phyloP scores from a whole-genome alignment of 2,329 filamentous ascomycete genomes.

The Ceratocystis cubensis region DNA sequence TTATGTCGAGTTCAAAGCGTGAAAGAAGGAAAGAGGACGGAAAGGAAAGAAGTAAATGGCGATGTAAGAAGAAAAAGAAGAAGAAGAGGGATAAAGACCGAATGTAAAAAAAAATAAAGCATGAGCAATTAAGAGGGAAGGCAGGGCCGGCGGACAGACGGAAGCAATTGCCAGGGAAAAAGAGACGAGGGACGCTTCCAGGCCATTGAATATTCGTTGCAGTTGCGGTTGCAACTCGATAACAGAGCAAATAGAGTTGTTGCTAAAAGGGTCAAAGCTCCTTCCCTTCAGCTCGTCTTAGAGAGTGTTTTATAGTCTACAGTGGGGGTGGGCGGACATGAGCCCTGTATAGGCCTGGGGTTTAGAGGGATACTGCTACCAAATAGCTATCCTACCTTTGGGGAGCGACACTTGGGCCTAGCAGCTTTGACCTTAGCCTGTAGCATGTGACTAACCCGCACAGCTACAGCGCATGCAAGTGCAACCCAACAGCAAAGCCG shows the following conservation, averaged over 20 bases:
- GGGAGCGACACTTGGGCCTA: too few relatives aligned
- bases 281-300: neutral
- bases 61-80: neutral
- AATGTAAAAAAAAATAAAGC: neutral
- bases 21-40: neutral
- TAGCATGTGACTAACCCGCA: neutral
- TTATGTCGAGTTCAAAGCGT: neutral
- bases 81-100: slow-evolving; percentile 8
- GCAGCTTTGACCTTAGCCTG: neutral
- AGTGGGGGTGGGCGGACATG: neutral
- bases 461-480: neutral
- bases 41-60: slow-evolving; percentile 22
- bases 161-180: slow-evolving; percentile 6
- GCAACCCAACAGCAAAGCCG: neutral
- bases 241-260: neutral
- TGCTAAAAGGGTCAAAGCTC: neutral
- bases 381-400: too few relatives aligned
- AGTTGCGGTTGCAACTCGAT: neutral
- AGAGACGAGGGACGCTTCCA: neutral
- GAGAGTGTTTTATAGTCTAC: neutral
- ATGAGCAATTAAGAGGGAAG: slow-evolving; percentile 3
- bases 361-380: neutral
- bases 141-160: slow-evolving; percentile 10
- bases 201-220: neutral
- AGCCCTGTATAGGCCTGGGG: neutral